Evolutionary conservation across 1,284 basidiomycete species (phyloP).

Genomic region (Apiotrichum domesticum): DNA sequence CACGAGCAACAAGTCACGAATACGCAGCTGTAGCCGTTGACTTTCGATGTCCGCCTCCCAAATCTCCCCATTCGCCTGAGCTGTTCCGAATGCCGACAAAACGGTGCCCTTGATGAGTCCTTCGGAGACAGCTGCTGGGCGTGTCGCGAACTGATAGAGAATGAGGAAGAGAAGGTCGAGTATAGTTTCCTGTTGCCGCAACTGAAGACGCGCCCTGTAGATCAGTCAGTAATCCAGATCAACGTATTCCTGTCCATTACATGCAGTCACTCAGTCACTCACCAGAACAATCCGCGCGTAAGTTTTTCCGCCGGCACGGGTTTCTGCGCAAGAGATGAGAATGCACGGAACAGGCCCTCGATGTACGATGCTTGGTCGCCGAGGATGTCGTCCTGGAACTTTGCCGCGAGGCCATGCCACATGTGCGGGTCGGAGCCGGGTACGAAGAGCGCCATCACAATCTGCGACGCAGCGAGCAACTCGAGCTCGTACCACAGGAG

Average conservation of each 20-base stretch:
- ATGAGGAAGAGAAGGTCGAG: slow-evolving; percentile 38
- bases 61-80: slow-evolving; percentile 35
- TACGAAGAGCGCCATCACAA: slow-evolving; percentile 24
- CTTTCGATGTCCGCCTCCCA: slow-evolving; percentile 34
- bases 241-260: too few relatives aligned
- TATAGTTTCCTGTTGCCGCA: slow-evolving; percentile 32
- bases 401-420: slow-evolving; percentile 20
- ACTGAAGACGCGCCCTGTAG: slow-evolving; percentile 34
- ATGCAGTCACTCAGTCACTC: slow-evolving; percentile 4
- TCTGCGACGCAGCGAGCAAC: slow-evolving; percentile 29
- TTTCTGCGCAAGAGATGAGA: slow-evolving; percentile 31
- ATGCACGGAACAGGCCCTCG: slow-evolving; percentile 35
- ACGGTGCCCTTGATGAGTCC: slow-evolving; percentile 33
- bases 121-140: slow-evolving; percentile 32
- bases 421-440: slow-evolving; percentile 5
- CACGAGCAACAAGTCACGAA: slow-evolving; percentile 34
- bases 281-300: slow-evolving; percentile 30
- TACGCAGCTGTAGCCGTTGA: slow-evolving; percentile 21
- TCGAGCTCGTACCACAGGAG: slow-evolving; percentile 35
- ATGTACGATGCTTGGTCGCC: slow-evolving; percentile 30
- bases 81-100: slow-evolving; percentile 35
- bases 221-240: too few relatives aligned
- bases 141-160: slow-evolving; percentile 30
- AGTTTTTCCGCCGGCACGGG: slow-evolving; percentile 16
- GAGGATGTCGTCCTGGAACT: slow-evolving; percentile 22